Evolutionary conservation across 2,329 filamentous ascomycete genomes (phyloP), one percentile per base, ranked within the genome.

Genomic region (Fusarium sp.): DNA sequence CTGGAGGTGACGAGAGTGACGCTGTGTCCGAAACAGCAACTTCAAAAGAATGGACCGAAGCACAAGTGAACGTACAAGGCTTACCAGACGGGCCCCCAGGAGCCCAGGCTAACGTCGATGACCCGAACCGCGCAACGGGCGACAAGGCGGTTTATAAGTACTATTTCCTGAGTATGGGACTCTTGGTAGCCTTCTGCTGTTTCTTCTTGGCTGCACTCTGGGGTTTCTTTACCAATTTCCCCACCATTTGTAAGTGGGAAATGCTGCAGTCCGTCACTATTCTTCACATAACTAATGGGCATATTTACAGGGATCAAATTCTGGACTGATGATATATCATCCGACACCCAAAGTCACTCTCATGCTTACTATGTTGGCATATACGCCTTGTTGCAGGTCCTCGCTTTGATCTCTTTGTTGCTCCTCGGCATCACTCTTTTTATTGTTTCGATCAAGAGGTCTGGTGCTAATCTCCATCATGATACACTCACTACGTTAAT

Each of bases 281-380:
- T 30, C 39, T 44, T 35, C 22, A 42, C 16, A 22, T 8, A 15
- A 22, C 54, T 57, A 44, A 44, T 20, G 18, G 13, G 10, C 3
- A 6, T 18, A 42, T 57, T 4, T 35, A n/a, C 5, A 64, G 61
- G 84, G 83, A 70, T 86, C 11, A 83, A 80, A 28, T 83, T 79
- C 60, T 85, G 83, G 80, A 78, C 83, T 11, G 75, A 79, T 3
- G 79, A 82, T 54, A 70, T 75, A 57, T 77, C 36, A 44, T 59
- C 54, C 70, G 63, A 10, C 20, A 31, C 38, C 7, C 61, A 0
- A 9, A 44, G 28, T 3, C 61, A 64, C 15, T 57, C 75, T 3
- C 60, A 71, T 3, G 62, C 70, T 6, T 81, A 78, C 58, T 82
- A 81, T 41, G 60, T 81, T 10, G 79, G 80, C 6, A 68, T 82